phyloP scores from a whole-genome alignment of 2,329 filamentous ascomycete species.

The Monosporascus sp. region DNA sequence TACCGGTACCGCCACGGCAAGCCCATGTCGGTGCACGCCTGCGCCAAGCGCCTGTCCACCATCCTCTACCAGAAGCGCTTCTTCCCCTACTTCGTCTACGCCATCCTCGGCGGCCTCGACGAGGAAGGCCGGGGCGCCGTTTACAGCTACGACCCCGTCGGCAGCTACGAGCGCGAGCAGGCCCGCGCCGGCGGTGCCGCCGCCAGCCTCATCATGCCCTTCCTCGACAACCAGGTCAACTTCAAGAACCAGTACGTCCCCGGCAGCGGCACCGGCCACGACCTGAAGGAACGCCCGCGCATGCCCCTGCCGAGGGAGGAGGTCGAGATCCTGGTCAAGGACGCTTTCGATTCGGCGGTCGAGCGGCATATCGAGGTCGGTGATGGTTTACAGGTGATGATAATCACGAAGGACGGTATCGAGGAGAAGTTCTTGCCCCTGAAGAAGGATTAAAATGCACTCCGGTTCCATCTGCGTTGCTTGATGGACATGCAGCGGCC shows the following conservation, averaged over 20 bases:
- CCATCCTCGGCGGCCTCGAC: conserved; percentile 89
- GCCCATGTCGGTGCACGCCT: conserved; percentile 89
- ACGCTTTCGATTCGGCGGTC: conserved; percentile 96
- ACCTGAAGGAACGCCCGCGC: conserved; percentile 65
- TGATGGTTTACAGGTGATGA: conserved; percentile 91
- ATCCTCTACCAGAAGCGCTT: conserved; percentile 97
- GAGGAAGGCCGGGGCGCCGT: conserved; percentile 91
- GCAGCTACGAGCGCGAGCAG: conserved; percentile 95
- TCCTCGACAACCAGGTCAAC: conserved; percentile 99
- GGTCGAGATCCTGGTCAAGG: conserved; percentile 85
- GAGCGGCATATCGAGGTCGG: conserved; percentile 99
- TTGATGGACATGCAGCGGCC: background rate
- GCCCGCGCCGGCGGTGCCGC: conserved; percentile 91
- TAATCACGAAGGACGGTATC: conserved; percentile 83
- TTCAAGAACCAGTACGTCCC: conserved; percentile 98
- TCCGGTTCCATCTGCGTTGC: conserved; percentile 1
- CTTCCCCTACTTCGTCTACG: conserved; percentile 97
- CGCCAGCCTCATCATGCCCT: conserved; percentile 94
- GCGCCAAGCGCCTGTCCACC: conserved; percentile 89
- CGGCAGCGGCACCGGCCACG: conserved; percentile 77
- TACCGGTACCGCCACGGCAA: conserved; percentile 98
- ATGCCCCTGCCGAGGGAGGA: conserved; percentile 65
- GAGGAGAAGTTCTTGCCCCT: conserved; percentile 77
- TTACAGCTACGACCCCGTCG: conserved; percentile 96
- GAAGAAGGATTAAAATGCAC: conserved; percentile 72